phyloP scores from a whole-genome alignment of 495 filamentous ascomycete species.

The Penicillium arizonense region DNA sequence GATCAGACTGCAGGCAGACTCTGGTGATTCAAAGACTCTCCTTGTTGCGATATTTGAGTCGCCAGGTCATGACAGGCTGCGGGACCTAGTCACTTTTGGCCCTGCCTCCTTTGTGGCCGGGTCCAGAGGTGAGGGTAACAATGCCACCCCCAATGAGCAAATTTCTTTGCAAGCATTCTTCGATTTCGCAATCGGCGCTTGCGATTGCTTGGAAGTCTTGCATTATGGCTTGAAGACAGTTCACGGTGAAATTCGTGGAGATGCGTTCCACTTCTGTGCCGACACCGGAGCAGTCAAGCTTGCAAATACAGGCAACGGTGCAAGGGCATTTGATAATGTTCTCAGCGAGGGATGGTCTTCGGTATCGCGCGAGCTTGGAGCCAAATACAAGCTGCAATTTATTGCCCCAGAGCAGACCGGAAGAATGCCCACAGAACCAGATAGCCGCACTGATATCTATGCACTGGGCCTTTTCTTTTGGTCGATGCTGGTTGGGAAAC shows the following conservation, averaged over 20 bases:
- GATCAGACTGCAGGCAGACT: conserved; percentile 59
- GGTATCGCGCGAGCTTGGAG: conserved; percentile 73
- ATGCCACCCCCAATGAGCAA: conserved; percentile 51
- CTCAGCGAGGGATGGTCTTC: conserved; percentile 81
- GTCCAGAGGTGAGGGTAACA: conserved; percentile 48
- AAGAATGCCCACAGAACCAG: conserved; percentile 82
- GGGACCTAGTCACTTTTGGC: conserved; percentile 69
- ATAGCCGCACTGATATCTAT: conserved; percentile 88
- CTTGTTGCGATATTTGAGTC: conserved; percentile 75
- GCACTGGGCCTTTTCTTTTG: conserved; percentile 84
- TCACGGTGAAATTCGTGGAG: conserved; percentile 82
- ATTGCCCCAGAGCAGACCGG: conserved; percentile 93
- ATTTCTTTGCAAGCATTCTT: conserved; percentile 73
- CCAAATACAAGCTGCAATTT: conserved; percentile 80
- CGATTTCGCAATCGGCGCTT: conserved; percentile 83
- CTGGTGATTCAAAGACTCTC: conserved; percentile 62
- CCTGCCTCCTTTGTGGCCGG: conserved; percentile 65
- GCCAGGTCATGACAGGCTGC: conserved; percentile 71
- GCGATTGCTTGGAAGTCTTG: conserved; percentile 79
- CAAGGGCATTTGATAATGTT: conserved; percentile 83
- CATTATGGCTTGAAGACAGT: conserved; percentile 81
- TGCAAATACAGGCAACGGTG: conserved; percentile 78
- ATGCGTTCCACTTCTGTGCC: conserved; percentile 80
- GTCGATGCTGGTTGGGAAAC: conserved; percentile 74
- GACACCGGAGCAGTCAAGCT: conserved; percentile 70